A percentile compares a stretch with the other conserved stretches of the same genome.
These are phyloP conservation scores for Mrakia frigida DNA, from an alignment of 768 basidiomycete genomes.

Conservation along the genomic window DNA sequence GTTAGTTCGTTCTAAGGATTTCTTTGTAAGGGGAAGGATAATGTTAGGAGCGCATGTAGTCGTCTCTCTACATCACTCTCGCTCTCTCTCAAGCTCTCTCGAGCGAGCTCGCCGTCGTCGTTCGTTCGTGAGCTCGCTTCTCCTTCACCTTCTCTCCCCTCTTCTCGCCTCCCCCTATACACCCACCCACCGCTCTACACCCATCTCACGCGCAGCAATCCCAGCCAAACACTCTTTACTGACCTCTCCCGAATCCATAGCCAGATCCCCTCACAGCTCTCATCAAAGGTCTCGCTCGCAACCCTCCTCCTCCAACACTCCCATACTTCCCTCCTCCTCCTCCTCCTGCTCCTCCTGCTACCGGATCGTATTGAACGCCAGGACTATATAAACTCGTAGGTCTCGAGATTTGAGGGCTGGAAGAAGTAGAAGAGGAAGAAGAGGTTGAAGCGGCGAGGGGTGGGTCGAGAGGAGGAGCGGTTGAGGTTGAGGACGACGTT, in stretches of 20 bases:
- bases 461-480: background rate
- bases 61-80: no score
- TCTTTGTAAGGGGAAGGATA: no score
- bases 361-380: background rate
- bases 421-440: background rate
- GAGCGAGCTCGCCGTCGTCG: no score
- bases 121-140: no score
- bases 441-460: background rate
- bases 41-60: background rate
- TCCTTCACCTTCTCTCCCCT: no score
- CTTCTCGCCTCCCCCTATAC: no score
- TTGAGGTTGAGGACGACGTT: background rate
- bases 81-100: no score
- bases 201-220: no score
- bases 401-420: background rate
- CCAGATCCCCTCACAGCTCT: background rate
- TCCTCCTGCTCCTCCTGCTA: background rate
- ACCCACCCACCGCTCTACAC: background rate
- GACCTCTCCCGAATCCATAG: background rate
- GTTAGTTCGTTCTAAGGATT: no score
- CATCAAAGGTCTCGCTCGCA: background rate
- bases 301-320: background rate
- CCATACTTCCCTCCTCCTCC: conserved; percentile 5
- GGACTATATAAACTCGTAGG: background rate
- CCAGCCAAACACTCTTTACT: background rate